Conservation (phyloP, 2,329 filamentous ascomycete species). For the Phaeosphaeriaceae sp. region DNA sequence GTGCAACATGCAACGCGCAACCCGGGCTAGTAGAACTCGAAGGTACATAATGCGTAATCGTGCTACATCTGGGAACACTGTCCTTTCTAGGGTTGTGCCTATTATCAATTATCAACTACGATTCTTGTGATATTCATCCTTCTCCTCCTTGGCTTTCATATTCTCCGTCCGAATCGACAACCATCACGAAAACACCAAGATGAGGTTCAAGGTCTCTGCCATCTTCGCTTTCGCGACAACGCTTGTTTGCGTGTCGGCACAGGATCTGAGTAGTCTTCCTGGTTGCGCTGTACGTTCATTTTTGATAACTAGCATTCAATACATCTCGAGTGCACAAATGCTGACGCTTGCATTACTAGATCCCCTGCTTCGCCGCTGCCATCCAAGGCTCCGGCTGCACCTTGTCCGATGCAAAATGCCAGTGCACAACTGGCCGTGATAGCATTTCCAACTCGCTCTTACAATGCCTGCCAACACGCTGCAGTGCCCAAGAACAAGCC, state of each 20-base stretch:
- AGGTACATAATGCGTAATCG: too few species aligned
- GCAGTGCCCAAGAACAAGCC: constrained; percentile 46
- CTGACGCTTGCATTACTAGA: constrained; percentile 31
- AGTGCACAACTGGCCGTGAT: constrained; percentile 55
- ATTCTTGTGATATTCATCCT: too few species aligned
- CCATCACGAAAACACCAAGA: constrained; percentile 20
- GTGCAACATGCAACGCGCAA: too few species aligned
- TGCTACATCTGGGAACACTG: too few species aligned
- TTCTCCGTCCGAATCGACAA: background rate
- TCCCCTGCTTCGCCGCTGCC: constrained; percentile 57
- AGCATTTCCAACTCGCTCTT: constrained; percentile 49
- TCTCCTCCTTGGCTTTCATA: too few species aligned
- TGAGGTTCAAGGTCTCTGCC: constrained; percentile 40
- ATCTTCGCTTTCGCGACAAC: constrained; percentile 34
- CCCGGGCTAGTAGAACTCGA: too few species aligned
- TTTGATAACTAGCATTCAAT: too few species aligned
- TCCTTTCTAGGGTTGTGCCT: too few species aligned
- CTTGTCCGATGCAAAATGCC: constrained; percentile 57
- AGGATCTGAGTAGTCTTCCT: constrained; percentile 37
- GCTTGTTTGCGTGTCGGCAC: constrained; percentile 34
- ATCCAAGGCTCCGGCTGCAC: constrained; percentile 57
- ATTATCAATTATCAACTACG: too few species aligned
- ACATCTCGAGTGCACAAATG: background rate
- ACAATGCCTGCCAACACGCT: constrained; percentile 47
- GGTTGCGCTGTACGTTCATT: constrained; percentile 41